Evolutionary conservation across 2,329 filamentous ascomycete genomes (phyloP).

Genomic region (Xylariales sp.): DNA sequence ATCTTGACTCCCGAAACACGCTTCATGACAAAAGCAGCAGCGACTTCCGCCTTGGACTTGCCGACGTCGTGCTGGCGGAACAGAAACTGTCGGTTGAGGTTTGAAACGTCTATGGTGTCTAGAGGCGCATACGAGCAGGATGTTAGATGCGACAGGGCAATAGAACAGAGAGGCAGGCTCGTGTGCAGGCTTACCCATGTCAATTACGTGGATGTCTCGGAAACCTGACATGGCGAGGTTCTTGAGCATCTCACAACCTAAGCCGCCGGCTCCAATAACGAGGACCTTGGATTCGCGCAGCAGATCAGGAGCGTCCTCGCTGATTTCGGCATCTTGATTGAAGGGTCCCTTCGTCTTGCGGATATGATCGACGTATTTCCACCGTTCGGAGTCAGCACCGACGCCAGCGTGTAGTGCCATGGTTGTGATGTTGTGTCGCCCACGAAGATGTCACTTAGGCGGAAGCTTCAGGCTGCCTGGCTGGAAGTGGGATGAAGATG

Average conservation of each 20-base stretch:
- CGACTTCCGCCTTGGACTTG: constrained; percentile 88
- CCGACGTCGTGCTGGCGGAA: constrained; percentile 91
- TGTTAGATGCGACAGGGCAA: background rate
- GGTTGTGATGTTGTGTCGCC: constrained; percentile 6
- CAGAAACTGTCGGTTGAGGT: constrained; percentile 94
- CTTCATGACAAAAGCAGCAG: constrained; percentile 84
- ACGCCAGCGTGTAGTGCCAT: constrained; percentile 13
- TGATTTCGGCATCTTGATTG: constrained; percentile 59
- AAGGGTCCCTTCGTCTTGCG: constrained; percentile 75
- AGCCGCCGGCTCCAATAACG: constrained; percentile 80
- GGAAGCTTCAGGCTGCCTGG: background rate
- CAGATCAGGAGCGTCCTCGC: constrained; percentile 47
- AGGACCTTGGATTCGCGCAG: constrained; percentile 72
- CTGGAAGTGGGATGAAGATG: background rate
- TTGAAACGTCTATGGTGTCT: constrained; percentile 98
- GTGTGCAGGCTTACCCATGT: constrained; percentile 87
- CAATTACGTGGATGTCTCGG: constrained; percentile 96
- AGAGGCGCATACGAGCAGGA: constrained; percentile 9
- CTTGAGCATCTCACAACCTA: constrained; percentile 96
- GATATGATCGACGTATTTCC: constrained; percentile 81
- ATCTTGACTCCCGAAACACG: constrained; percentile 89
- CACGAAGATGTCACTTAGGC: constrained; percentile 3
- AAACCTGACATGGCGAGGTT: constrained; percentile 93
- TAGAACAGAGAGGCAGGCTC: constrained; percentile 21
- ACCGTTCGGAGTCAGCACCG: constrained; percentile 29